A percentile compares a stretch with the other conserved stretches of the same genome.
These are phyloP conservation scores for Sclerotinia borealis DNA, from an alignment of 2,329 filamentous ascomycete genomes.

Conservation along the genomic window DNA sequence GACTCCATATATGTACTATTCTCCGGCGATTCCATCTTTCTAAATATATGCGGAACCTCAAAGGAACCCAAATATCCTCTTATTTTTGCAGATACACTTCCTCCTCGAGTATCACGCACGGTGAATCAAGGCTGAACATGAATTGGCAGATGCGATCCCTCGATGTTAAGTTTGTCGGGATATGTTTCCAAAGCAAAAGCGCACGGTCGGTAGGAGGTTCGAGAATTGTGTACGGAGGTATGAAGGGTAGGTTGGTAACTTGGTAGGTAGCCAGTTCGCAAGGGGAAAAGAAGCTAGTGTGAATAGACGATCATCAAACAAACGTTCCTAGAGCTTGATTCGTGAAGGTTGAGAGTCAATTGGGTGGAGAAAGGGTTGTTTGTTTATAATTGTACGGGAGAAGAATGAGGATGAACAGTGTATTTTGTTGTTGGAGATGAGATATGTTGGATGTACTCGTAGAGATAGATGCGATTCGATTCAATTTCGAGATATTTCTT, in stretches of 20 bases:
- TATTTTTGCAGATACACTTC: conserved; percentile 20
- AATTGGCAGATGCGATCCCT: conserved; percentile 25
- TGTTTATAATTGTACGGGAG: background rate
- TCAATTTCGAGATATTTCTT: background rate
- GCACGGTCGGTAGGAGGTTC: conserved; percentile 9
- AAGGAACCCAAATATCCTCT: conserved; percentile 15
- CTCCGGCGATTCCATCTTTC: conserved; percentile 47
- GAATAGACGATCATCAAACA: conserved; percentile 8
- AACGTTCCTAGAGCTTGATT: conserved; percentile 9
- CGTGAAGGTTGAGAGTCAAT: background rate
- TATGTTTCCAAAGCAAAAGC: conserved; percentile 1
- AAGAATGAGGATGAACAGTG: background rate
- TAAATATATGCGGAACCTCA: conserved; percentile 14
- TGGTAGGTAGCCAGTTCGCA: conserved; percentile 8
- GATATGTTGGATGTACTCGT: background rate
- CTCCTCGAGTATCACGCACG: conserved; percentile 22
- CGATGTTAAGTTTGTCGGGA: conserved; percentile 15
- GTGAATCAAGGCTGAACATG: conserved; percentile 22
- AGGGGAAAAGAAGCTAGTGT: conserved; percentile 8
- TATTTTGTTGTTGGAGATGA: background rate
- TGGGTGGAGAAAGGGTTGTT: conserved; percentile 1
- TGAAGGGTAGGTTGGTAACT: too few species aligned
- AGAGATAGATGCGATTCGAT: background rate
- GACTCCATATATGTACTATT: conserved; percentile 45
- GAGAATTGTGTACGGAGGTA: conserved; percentile 10